phyloP scores from a whole-genome alignment of 805 yeast genomes.

The Ogataea trehaloabstinens region DNA sequence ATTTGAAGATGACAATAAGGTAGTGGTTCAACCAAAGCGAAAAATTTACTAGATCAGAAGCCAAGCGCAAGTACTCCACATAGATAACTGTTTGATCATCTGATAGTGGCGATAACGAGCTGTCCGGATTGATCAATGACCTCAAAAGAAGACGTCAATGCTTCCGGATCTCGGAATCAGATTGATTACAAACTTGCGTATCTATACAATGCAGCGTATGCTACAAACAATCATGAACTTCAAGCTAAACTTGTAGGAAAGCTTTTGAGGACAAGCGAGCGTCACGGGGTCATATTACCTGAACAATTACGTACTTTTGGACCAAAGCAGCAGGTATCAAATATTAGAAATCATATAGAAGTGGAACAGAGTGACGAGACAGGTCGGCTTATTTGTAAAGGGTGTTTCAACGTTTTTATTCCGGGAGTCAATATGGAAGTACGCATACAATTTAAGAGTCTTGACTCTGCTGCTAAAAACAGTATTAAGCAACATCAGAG shows the following conservation, averaged over 20 bases:
- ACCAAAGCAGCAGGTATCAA: not conserved
- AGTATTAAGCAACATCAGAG: too few relatives aligned
- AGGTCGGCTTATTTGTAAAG: constrained; percentile 15
- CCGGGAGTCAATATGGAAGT: constrained; percentile 21
- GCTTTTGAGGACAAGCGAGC: constrained; percentile 11
- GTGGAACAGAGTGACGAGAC: constrained; percentile 7
- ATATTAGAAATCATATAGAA: not conserved
- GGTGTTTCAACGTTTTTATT: constrained; percentile 18
- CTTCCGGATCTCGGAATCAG: constrained; percentile 7
- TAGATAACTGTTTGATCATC: too few relatives aligned
- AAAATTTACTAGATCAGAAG: too few relatives aligned
- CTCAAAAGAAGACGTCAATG: too few relatives aligned
- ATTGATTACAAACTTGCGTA: constrained; percentile 10
- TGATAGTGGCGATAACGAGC: too few relatives aligned
- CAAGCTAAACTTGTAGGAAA: constrained; percentile 18
- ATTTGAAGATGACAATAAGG: too few relatives aligned
- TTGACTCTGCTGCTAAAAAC: not conserved
- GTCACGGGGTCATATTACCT: constrained; percentile 16
- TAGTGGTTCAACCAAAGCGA: too few relatives aligned
- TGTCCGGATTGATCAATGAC: too few relatives aligned
- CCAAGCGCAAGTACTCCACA: too few relatives aligned
- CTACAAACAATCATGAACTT: constrained; percentile 8
- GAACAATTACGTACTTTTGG: constrained; percentile 9
- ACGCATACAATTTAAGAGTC: constrained; percentile 9
- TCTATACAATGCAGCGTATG: constrained; percentile 20